Conservation (phyloP, 345 rosid genomes). For the Lagerstroemia speciosa region DNA sequence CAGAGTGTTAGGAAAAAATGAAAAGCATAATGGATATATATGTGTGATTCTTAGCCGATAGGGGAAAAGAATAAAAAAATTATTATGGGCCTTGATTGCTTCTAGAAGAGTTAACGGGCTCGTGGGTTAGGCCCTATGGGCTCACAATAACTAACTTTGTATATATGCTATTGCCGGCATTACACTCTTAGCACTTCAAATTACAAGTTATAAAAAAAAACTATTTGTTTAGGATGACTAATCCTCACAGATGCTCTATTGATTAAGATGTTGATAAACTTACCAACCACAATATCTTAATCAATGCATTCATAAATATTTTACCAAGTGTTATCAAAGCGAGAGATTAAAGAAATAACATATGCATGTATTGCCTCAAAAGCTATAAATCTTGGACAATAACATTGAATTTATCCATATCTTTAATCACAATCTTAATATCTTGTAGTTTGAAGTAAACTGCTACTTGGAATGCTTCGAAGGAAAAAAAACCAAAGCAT, state of each 20-base stretch:
- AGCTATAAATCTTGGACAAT: conserved; percentile 60
- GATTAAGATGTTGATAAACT: conserved; percentile 44
- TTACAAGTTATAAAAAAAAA: too few species aligned
- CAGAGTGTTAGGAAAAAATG: too few species aligned
- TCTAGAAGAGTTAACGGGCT: too few species aligned
- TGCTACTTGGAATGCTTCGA: neutral
- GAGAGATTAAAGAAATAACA: conserved; percentile 51
- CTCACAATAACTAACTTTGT: too few species aligned
- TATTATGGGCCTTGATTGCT: too few species aligned
- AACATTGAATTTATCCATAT: conserved; percentile 37
- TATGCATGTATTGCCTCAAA: conserved; percentile 54
- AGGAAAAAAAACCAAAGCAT: neutral
- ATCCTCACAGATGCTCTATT: conserved; percentile 63
- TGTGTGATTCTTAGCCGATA: too few species aligned
- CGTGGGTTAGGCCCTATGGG: too few species aligned
- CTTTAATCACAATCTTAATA: conserved; percentile 50
- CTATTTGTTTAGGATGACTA: too few species aligned
- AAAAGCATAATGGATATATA: too few species aligned
- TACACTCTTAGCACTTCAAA: too few species aligned
- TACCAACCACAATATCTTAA: conserved; percentile 50
- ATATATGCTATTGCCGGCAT: too few species aligned
- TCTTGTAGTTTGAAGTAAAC: conserved; percentile 29
- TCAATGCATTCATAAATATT: conserved; percentile 45
- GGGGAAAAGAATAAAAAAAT: too few species aligned
- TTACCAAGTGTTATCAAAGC: conserved; percentile 35